Evolutionary conservation across 257 asterid species (phyloP).

Genomic region (Solanum stenotomum): DNA sequence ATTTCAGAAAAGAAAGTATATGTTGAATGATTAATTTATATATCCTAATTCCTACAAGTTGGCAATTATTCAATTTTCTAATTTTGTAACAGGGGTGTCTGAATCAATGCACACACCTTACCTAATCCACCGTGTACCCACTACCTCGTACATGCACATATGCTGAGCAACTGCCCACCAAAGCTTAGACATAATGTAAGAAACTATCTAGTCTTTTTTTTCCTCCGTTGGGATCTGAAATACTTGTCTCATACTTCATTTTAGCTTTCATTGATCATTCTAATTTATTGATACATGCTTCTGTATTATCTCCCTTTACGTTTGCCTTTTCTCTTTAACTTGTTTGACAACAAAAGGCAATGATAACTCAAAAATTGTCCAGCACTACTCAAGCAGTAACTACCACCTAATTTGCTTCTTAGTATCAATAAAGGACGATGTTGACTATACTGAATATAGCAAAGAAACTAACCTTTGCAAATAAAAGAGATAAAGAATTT

Average conservation of each 20-base stretch:
- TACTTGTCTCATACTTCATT: neutral
- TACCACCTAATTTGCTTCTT: neutral
- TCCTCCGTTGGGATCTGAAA: neutral
- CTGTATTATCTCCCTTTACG: neutral
- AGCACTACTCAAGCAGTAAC: neutral
- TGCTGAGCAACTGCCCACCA: neutral
- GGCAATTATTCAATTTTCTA: neutral
- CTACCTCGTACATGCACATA: neutral
- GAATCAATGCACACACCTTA: neutral
- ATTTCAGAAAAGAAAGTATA: neutral
- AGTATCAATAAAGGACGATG: neutral
- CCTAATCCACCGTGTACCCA: neutral
- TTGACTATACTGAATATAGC: neutral
- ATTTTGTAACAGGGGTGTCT: neutral
- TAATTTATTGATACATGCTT: neutral
- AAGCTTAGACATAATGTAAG: neutral
- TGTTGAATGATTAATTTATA: neutral
- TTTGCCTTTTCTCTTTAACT: neutral
- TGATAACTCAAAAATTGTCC: neutral
- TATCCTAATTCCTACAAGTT: neutral
- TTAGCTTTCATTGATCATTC: neutral
- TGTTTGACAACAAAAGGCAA: neutral
- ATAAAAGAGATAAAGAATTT: conserved; percentile 48
- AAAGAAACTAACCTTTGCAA: conserved; percentile 54
- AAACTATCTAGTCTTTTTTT: neutral